Evolutionary conservation across 352 stramenopile genomes (phyloP).

Genomic region (Phytopythium montanum): DNA sequence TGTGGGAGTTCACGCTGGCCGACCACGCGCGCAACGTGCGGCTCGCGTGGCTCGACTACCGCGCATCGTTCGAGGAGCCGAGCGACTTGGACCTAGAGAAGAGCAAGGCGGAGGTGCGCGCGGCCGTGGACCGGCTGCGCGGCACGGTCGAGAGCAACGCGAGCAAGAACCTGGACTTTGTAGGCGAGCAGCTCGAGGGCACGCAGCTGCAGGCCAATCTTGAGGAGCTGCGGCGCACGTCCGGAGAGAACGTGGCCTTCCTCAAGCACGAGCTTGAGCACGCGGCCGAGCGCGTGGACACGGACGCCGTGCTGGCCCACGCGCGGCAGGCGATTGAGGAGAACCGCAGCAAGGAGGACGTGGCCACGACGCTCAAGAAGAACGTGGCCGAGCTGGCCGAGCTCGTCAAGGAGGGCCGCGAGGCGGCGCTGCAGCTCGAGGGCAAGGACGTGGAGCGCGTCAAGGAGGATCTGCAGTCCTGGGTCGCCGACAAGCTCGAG

Average conservation of each 20-base stretch:
- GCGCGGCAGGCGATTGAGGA: slow-evolving; percentile 56
- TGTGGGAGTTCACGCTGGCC: slow-evolving; percentile 74
- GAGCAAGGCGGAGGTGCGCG: slow-evolving; percentile 63
- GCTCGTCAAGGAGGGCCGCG: slow-evolving; percentile 51
- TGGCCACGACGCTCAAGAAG: slow-evolving; percentile 58
- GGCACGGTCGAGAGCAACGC: slow-evolving; percentile 55
- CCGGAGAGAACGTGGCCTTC: slow-evolving; percentile 49
- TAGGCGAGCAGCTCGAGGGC: slow-evolving; percentile 66
- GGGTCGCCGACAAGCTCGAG: slow-evolving; percentile 82
- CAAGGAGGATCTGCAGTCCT: slow-evolving; percentile 65
- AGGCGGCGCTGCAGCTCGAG: slow-evolving; percentile 57
- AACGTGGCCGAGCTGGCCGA: slow-evolving; percentile 71
- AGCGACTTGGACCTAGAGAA: slow-evolving; percentile 55
- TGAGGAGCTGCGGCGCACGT: slow-evolving; percentile 38
- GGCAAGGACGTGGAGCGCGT: slow-evolving; percentile 56
- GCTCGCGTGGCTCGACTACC: slow-evolving; percentile 77
- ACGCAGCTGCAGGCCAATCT: slow-evolving; percentile 62
- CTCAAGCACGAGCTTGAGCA: slow-evolving; percentile 50
- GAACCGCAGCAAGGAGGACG: slow-evolving; percentile 63
- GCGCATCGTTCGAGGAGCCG: slow-evolving; percentile 45
- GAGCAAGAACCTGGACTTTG: slow-evolving; percentile 48
- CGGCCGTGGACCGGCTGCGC: slow-evolving; percentile 36
- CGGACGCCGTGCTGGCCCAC: slow-evolving; percentile 51
- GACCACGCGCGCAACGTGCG: slow-evolving; percentile 60
- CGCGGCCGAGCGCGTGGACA: slow-evolving; percentile 56